Evolutionary conservation across 1,284 basidiomycete genomes (phyloP).

Genomic region (Ustilago crameri): DNA sequence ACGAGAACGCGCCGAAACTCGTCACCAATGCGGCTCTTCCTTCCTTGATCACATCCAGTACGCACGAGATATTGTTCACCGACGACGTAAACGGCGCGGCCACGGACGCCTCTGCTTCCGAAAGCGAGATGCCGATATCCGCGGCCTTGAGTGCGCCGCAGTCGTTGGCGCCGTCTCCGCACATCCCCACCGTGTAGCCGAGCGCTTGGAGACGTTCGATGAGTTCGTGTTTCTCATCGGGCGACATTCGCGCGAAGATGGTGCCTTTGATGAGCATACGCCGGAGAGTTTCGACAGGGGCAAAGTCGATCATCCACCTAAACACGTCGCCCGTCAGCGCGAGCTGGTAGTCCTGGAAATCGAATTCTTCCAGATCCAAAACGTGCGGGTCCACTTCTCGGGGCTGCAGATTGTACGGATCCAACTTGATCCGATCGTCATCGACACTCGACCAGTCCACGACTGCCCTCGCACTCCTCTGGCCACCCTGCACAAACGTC

Average conservation of each 20-base stretch:
- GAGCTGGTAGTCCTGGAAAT: constrained; percentile 84
- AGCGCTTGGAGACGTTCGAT: constrained; percentile 92
- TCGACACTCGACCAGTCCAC: constrained; percentile 94
- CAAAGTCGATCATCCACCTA: constrained; percentile 97
- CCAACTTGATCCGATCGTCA: constrained; percentile 84
- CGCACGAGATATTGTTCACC: constrained; percentile 93
- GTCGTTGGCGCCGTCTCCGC: constrained; percentile 98
- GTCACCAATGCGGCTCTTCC: constrained; percentile 95
- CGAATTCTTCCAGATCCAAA: constrained; percentile 60
- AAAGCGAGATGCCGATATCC: constrained; percentile 94
- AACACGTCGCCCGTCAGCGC: constrained; percentile 97
- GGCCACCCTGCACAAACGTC: constrained; percentile 78
- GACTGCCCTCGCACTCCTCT: constrained; percentile 75
- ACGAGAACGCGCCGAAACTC: constrained; percentile 99
- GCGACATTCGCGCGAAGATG: constrained; percentile 98
- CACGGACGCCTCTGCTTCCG: constrained; percentile 98
- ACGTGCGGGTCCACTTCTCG: constrained; percentile 59
- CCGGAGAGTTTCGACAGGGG: constrained; percentile 78
- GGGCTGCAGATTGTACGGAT: constrained; percentile 80
- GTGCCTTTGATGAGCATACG: constrained; percentile 93
- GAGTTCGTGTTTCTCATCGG: constrained; percentile 98
- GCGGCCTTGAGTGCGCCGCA: constrained; percentile 98
- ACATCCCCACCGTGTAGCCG: constrained; percentile 97
- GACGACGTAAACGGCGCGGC: constrained; percentile 89
- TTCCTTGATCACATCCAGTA: constrained; percentile 89